phyloP scores from a whole-genome alignment of 805 yeast genomes.

The Sugiyamaella americana region DNA sequence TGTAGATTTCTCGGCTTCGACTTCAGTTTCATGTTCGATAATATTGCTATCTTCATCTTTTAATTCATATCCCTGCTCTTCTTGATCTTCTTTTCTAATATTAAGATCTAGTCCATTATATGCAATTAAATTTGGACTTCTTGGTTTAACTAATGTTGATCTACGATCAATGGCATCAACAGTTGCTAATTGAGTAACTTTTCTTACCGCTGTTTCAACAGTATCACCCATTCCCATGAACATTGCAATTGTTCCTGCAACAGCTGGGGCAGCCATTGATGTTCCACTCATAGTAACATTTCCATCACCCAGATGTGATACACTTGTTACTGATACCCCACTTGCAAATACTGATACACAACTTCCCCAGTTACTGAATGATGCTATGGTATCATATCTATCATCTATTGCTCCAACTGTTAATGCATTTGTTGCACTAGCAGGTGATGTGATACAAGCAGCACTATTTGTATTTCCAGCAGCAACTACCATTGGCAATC shows the following conservation, averaged over 20 bases:
- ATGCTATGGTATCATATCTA: slow-evolving; percentile 57
- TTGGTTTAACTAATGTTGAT: slow-evolving; percentile 23
- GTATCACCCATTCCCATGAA: slow-evolving; percentile 29
- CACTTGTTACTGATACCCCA: slow-evolving; percentile 54
- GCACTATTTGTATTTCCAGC: slow-evolving; percentile 78
- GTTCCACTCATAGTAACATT: slow-evolving; percentile 26
- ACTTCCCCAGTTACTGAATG: slow-evolving; percentile 81
- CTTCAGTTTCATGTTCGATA: background rate
- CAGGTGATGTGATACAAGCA: slow-evolving; percentile 81
- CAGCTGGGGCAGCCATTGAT: slow-evolving; percentile 29
- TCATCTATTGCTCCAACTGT: slow-evolving; percentile 91
- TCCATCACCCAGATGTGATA: slow-evolving; percentile 21
- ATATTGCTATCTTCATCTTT: background rate
- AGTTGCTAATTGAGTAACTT: slow-evolving; percentile 21
- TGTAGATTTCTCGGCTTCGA: no score
- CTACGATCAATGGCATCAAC: slow-evolving; percentile 25
- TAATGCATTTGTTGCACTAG: slow-evolving; percentile 64
- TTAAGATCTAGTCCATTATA: slow-evolving; percentile 30
- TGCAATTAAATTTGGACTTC: slow-evolving; percentile 25
- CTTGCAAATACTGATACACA: slow-evolving; percentile 83
- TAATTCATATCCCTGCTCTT: background rate
- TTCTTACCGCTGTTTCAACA: slow-evolving; percentile 22
- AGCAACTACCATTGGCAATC: slow-evolving; percentile 51
- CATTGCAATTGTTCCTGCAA: slow-evolving; percentile 27
- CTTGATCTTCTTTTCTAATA: slow-evolving; percentile 42